phyloP scores from a whole-genome alignment of 1,284 basidiomycete species.

The Ustilago shanxiensis region DNA sequence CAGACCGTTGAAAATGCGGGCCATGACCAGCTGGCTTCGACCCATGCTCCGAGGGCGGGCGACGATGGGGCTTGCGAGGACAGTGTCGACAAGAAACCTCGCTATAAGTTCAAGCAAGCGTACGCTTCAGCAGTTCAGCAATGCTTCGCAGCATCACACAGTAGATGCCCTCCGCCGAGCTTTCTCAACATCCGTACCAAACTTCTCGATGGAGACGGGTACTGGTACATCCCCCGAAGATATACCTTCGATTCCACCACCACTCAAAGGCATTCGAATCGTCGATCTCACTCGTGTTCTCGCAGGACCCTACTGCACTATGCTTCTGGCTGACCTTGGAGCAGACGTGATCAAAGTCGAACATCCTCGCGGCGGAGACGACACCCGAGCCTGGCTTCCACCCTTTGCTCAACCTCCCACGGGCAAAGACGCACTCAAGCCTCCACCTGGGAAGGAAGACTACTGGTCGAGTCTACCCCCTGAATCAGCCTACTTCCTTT shows the following conservation, averaged over 20 bases:
- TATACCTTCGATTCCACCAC: constrained; percentile 73
- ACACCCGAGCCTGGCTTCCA: constrained; percentile 77
- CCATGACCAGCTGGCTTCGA: constrained; percentile 2
- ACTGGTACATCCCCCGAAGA: constrained; percentile 3
- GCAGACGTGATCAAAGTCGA: constrained; percentile 86
- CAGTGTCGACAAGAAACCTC: neutral
- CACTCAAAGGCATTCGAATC: constrained; percentile 82
- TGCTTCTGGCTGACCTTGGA: constrained; percentile 80
- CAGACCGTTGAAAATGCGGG: constrained; percentile 10
- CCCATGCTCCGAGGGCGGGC: constrained; percentile 22
- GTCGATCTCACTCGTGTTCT: constrained; percentile 89
- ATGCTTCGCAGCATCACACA: neutral
- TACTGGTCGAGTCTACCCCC: constrained; percentile 76
- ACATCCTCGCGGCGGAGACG: constrained; percentile 79
- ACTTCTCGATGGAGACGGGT: constrained; percentile 7
- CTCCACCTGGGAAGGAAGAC: constrained; percentile 74
- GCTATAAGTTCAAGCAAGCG: neutral
- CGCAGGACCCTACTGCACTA: constrained; percentile 88
- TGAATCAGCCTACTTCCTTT: constrained; percentile 93
- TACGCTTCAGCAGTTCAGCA: neutral
- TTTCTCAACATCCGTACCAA: constrained; percentile 1
- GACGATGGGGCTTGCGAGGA: neutral
- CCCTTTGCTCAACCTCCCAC: constrained; percentile 50
- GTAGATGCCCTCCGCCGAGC: neutral
- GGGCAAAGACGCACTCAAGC: constrained; percentile 41